Evolutionary conservation across 1,139 yeast genomes (phyloP).

Genomic region (Candida tropicalis): DNA sequence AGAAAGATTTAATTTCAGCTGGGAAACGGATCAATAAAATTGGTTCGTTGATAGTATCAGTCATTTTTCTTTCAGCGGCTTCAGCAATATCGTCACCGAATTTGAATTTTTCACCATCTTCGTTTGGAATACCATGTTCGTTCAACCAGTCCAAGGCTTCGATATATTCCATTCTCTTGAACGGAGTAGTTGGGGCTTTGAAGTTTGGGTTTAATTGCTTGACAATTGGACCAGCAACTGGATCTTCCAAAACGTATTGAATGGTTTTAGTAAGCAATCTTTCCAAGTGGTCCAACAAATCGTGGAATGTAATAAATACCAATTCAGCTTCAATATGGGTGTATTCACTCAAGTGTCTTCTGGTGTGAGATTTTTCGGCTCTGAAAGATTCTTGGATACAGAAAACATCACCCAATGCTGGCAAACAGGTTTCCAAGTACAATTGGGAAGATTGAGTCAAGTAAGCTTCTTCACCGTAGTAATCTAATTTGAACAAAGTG

Average conservation of each 20-base stretch:
- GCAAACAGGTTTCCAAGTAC: constrained; percentile 94
- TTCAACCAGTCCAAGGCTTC: constrained; percentile 95
- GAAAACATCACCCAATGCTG: constrained; percentile 95
- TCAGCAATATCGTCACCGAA: constrained; percentile 99
- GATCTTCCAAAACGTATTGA: constrained; percentile 81
- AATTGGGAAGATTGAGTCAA: constrained; percentile 97
- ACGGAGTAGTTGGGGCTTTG: constrained; percentile 79
- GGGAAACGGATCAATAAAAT: constrained; percentile 94
- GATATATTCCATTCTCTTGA: constrained; percentile 87
- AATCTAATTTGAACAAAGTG: constrained; percentile 87
- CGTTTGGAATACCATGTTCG: constrained; percentile 91
- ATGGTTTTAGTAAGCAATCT: constrained; percentile 69
- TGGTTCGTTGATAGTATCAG: constrained; percentile 91
- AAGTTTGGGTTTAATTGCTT: constrained; percentile 92
- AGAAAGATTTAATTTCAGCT: constrained; percentile 93
- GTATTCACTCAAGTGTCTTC: constrained; percentile 96
- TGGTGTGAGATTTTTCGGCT: constrained; percentile 98
- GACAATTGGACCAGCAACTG: constrained; percentile 86
- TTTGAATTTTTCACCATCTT: constrained; percentile 87
- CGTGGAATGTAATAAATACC: constrained; percentile 85
- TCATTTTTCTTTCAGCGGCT: constrained; percentile 99
- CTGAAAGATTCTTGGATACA: constrained; percentile 98
- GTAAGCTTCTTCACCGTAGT: constrained; percentile 96
- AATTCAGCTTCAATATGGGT: constrained; percentile 96
- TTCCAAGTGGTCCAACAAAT: constrained; percentile 84